Evolutionary conservation across 495 filamentous ascomycete genomes (phyloP), one percentile per base, ranked within the genome.

Genomic region (Hypoxylon trugodes): DNA sequence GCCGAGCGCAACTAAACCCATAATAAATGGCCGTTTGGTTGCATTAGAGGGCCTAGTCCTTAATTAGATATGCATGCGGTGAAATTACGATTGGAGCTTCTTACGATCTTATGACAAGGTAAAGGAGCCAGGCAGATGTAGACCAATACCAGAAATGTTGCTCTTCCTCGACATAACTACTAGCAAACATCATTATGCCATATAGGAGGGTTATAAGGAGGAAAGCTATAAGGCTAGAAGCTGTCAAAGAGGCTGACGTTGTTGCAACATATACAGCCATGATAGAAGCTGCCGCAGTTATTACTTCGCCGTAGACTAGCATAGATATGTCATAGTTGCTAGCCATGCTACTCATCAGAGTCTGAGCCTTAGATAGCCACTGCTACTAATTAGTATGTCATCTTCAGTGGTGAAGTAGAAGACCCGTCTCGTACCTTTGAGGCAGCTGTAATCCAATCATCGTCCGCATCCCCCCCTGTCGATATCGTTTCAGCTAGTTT

Each of bases 131-230:
- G 2, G 83, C 88, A 0, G 90, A 87, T 9, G 89, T 85, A 13
- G 84, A 71, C 93, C 93, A 96, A 73, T 98, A 97, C 95, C 95
- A 99, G 74, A 96, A 97, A 61, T 97, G 89, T 19, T 98, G 95
- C 71, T 99, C 95, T 74, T 99, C 95, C 71, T 99, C 95, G 19
- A 99, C 91, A 70, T 92, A 98, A 71, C 93, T 97, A 73, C 90
- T 96, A 24, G 93, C 93, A 75, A 98, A 98, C 92, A 97, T 98
- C 89, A 96, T 93, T 25, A 82, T 71, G 7, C 87, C 85, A 71
- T 97, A 96, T 0, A 84, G 70, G 1, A 88, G 6, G 1, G 84
- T 75, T 4, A 85, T 77, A 7, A 71, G 37, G 52, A 65, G 25
- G 40, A 77, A 64, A 0, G 73, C 71, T 13, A 57, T 33, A n/a